A percentile compares a stretch with the other conserved stretches of the same genome.
phyloP scores from a whole-genome alignment of 352 stramenopile species.

The Phytophthora rubi region DNA sequence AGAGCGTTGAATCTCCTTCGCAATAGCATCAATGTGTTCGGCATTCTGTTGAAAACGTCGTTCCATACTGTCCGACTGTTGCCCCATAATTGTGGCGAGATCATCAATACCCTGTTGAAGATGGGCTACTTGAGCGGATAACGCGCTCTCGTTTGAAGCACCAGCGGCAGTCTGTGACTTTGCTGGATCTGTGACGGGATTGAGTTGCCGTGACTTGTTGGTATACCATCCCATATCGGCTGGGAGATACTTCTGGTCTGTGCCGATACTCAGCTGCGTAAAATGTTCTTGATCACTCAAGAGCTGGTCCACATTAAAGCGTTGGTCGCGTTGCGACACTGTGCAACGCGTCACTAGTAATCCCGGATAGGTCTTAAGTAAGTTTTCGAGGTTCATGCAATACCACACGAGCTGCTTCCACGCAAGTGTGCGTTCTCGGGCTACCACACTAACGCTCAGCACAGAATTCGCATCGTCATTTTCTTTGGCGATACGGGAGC shows the following conservation, averaged over 20 bases:
- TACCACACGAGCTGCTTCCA: slow-evolving; percentile 26
- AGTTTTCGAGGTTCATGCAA: slow-evolving; percentile 14
- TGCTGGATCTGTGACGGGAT: not conserved
- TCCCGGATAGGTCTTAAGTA: slow-evolving; percentile 17
- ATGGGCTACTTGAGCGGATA: not conserved
- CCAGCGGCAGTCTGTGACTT: not conserved
- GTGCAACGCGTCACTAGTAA: slow-evolving; percentile 15
- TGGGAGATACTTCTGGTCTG: slow-evolving; percentile 11
- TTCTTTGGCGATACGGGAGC: slow-evolving; percentile 5
- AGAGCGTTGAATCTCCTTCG: not conserved
- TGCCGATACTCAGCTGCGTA: slow-evolving; percentile 11
- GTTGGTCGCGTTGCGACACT: slow-evolving; percentile 1
- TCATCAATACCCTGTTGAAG: not conserved
- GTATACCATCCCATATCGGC: slow-evolving; percentile 23
- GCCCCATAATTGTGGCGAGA: not conserved
- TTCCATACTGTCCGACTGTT: slow-evolving; percentile 2
- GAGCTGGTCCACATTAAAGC: slow-evolving; percentile 16
- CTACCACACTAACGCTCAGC: slow-evolving; percentile 12
- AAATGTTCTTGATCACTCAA: slow-evolving; percentile 13
- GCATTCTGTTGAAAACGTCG: slow-evolving; percentile 4
- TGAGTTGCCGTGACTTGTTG: slow-evolving; percentile 9
- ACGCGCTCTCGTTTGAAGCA: not conserved
- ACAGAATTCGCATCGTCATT: not conserved
- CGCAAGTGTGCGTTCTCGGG: slow-evolving; percentile 1
- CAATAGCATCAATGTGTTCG: slow-evolving; percentile 4